Evolutionary conservation across 2,329 filamentous ascomycete genomes (phyloP), one percentile per base, ranked within the genome.

Genomic region (Sporothrix globosa): DNA sequence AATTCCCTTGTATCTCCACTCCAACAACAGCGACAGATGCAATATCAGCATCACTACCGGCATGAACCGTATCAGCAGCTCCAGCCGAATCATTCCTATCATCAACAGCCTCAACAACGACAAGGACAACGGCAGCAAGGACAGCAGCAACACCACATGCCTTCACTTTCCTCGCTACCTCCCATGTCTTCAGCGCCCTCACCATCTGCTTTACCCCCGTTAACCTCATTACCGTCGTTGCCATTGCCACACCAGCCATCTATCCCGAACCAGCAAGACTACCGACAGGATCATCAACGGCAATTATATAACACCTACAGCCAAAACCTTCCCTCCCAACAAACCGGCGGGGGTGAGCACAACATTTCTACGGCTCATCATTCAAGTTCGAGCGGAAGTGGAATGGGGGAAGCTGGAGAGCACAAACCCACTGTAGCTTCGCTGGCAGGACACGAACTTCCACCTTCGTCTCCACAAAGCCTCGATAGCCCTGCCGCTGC

Each of bases 401-500:
- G 34, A 27, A 11, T 21, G 19, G 13, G 34, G 9, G 65, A 56
- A n/a, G 7, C 13, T 10, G 27, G n/a, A 13, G 44, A 34, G 13
- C 44, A 52, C 19, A 34, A 34, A 19, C 30, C 24, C 2, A 17
- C 14, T 27, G 39, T 53, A 7, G 46, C 44, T 7, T 48, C 54
- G 7, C 48, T 50, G 5, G 34, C 65, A 19, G 61, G 30, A 11
- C 39, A 70, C 30, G 56, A 46, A 19, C 61, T 21, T 17, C 34
- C 54, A 17, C 67, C 65, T 21, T 34, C 65, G 0, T 10, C 54
- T 21, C 44, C 48, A 17, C 10, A 34, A 10, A 54, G 21, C 11
- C 48, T 30, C 19, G 54, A 54, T 34, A n/a, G 9, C 10, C 67
- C 34, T 14, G 6, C 53, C 72, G 75, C 75, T 70, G 6, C 13